Evolutionary conservation across 2,329 filamentous ascomycete species (phyloP).

Genomic region (Tolypocladium ophioglossoides): DNA sequence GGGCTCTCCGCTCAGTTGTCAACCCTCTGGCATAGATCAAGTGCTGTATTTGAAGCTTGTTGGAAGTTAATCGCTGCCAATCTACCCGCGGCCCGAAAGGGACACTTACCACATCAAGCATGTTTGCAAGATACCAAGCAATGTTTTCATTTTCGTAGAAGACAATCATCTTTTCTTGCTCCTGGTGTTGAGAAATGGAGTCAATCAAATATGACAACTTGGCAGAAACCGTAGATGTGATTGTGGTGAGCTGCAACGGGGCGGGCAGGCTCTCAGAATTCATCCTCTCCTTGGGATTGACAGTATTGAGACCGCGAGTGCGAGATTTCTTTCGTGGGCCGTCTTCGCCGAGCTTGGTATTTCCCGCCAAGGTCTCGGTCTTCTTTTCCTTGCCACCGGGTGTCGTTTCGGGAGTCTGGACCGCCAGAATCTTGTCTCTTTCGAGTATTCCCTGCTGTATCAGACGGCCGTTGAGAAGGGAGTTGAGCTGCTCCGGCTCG

Average conservation of each 20-base stretch:
- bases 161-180: conserved; percentile 74
- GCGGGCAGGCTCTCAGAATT: conserved; percentile 18
- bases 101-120: conserved; percentile 56
- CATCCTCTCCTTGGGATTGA: conserved; percentile 10
- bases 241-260: conserved; percentile 45
- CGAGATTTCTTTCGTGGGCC: conserved; percentile 20
- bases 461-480: conserved; percentile 35
- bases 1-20: conserved; percentile 49
- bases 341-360: conserved; percentile 31
- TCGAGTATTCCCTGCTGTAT: conserved; percentile 28
- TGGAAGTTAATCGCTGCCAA: conserved; percentile 3
- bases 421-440: conserved; percentile 19
- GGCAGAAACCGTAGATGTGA: conserved; percentile 73
- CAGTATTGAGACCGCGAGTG: conserved; percentile 15
- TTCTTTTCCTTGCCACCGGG: conserved; percentile 5
- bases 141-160: conserved; percentile 88
- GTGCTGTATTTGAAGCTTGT: conserved; percentile 46
- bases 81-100: not conserved
- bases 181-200: conserved; percentile 55
- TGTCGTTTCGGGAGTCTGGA: conserved; percentile 5
- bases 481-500: conserved; percentile 32
- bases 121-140: conserved; percentile 75
- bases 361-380: conserved; percentile 25
- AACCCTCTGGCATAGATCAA: conserved; percentile 60
- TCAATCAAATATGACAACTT: conserved; percentile 83